Evolutionary conservation across 2,329 filamentous ascomycete species (phyloP), one percentile per base, ranked within the genome.

Genomic region (Cadophora sp.): DNA sequence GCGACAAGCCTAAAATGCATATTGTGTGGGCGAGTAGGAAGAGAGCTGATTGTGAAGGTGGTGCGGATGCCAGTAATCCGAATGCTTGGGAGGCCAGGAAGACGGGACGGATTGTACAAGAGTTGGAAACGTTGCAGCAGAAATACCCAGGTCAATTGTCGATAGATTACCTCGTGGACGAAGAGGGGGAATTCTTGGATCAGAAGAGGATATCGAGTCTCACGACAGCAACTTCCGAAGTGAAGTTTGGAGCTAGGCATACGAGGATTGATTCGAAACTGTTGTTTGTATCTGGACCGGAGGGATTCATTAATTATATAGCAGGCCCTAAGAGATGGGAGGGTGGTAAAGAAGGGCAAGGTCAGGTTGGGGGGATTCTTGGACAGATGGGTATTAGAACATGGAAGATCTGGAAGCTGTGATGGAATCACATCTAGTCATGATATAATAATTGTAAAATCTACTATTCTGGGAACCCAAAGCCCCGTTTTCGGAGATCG

Each of bases 221-320:
- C 0, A 71, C 83, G 8, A 62, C 62, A 41, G 59, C 56, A 20
- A 62, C 62, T 20, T 45, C 56, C 2, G 33, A 30, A 65, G 13
- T 78, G 4, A 75, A 58, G 62, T 70, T 7, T 75, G 79, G 41
- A 14, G 41, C 39, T 18, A 47, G 39, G 58, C 58, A 48, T 51
- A 77, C 78, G 22, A 8, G 48, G 24, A 47, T 56, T 56, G 50
- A 66, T 7, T 77, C 78, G 9, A 89, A 89, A 67, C 77, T 97
- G 22, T 82, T 97, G n/a, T 83, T 97, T 65, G 87, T 98, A 1
- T 97, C 94, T 0, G 96, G 96, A 0, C 95, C 96, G 0, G 93
- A 97, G 63, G 95, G 96, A 0, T 98, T 98, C 79, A 85, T 98
- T 47, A 85, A 87, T 51, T 86, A 91, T 70, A 92, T 91, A 80